Conservation (phyloP, 2,329 filamentous ascomycete species). For the Xylariales sp. region DNA sequence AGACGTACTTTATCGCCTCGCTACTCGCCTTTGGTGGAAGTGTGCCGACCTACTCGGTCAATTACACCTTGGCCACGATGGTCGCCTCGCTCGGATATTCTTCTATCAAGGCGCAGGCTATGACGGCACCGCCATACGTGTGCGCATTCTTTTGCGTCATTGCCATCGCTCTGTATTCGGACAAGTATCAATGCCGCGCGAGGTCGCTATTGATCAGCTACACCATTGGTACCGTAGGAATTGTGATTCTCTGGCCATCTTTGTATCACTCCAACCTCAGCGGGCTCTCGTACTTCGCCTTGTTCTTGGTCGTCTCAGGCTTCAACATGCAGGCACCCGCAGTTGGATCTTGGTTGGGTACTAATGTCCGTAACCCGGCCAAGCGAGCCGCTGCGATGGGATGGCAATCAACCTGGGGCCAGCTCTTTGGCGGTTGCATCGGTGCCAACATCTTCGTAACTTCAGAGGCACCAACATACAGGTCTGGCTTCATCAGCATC, state of each 20-base stretch:
- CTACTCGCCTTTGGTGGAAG: conserved; percentile 39
- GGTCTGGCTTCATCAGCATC: conserved; percentile 14
- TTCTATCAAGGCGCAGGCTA: conserved; percentile 37
- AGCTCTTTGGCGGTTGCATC: conserved; percentile 10
- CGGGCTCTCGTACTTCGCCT: conserved; percentile 17
- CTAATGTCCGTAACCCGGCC: conserved; percentile 1
- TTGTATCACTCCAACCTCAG: conserved; percentile 12
- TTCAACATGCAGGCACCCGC: conserved; percentile 11
- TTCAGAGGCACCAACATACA: conserved; percentile 14
- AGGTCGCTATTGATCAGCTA: conserved; percentile 14
- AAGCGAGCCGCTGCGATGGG: conserved; percentile 12
- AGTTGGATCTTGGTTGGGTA: conserved; percentile 10
- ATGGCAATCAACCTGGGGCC: conserved; percentile 13
- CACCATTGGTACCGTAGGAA: conserved; percentile 12
- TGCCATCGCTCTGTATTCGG: conserved; percentile 35
- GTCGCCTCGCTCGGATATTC: conserved; percentile 38
- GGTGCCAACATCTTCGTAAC: conserved; percentile 17
- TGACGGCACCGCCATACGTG: conserved; percentile 37
- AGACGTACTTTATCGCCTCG: conserved; percentile 31
- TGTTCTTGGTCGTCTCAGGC: conserved; percentile 17
- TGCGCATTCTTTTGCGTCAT: conserved; percentile 23
- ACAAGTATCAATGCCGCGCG: conserved; percentile 28
- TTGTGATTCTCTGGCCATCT: conserved; percentile 16
- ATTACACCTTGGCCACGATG: conserved; percentile 25
- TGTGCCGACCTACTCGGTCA: conserved; percentile 27